These are phyloP conservation scores for Mortierella sp. DNA, from an alignment of 371 early-diverging fungal genomes.

Conservation along the genomic window DNA sequence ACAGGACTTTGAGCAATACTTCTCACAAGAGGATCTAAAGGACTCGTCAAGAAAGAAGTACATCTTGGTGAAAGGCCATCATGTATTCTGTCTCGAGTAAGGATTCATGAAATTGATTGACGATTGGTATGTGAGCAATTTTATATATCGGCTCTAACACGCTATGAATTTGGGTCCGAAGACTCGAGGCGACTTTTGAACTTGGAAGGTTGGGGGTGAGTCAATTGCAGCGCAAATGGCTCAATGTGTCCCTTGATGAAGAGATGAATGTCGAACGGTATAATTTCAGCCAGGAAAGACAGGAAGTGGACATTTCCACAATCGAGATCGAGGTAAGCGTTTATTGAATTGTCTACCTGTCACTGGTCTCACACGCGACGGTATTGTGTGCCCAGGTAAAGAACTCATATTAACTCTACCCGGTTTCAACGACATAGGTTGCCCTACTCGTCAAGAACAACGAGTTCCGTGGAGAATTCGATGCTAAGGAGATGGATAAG, in stretches of 20 bases:
- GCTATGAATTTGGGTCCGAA: no score
- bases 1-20: slow-evolving; percentile 80
- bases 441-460: slow-evolving; percentile 57
- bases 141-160: no score
- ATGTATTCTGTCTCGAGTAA: slow-evolving; percentile 83
- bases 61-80: slow-evolving; percentile 78
- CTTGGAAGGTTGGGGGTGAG: slow-evolving; percentile 81
- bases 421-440: slow-evolving; percentile 14
- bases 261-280: slow-evolving; percentile 83
- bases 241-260: slow-evolving; percentile 83
- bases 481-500: slow-evolving; percentile 77
- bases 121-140: no score
- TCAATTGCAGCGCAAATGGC: slow-evolving; percentile 87
- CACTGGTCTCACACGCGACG: no score
- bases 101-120: neutral
- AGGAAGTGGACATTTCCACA: slow-evolving; percentile 74
- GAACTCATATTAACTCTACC: no score
- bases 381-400: no score
- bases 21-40: no score
- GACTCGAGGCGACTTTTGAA: slow-evolving; percentile 63
- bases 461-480: slow-evolving; percentile 70
- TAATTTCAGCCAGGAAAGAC: slow-evolving; percentile 68
- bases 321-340: slow-evolving; percentile 75
- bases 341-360: no score
- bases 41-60: slow-evolving; percentile 72